These are phyloP conservation scores for Anthostomella pinea DNA, from an alignment of 2,329 filamentous ascomycete genomes.

Conservation along the genomic window DNA sequence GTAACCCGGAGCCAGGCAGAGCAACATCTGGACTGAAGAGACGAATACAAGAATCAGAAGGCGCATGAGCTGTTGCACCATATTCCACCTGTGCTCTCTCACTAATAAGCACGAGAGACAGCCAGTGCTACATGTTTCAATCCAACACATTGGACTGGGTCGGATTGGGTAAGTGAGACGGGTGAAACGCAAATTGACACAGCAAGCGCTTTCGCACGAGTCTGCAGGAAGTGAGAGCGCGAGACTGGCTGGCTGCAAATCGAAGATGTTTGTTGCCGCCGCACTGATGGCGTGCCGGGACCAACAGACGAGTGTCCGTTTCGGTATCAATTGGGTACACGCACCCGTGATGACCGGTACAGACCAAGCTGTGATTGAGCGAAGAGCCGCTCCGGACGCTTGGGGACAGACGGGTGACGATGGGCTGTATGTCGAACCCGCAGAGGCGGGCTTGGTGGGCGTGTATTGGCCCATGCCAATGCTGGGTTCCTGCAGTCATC, in stretches of 20 bases:
- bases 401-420: too few relatives aligned
- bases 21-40: conserved; percentile 7
- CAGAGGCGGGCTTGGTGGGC: too few relatives aligned
- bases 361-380: too few relatives aligned
- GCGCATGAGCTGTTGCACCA: too few relatives aligned
- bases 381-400: too few relatives aligned
- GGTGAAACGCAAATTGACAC: background rate
- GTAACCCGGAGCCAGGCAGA: conserved; percentile 14
- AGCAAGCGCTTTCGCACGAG: background rate
- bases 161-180: background rate
- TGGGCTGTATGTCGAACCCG: too few relatives aligned
- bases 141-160: conserved; percentile 3
- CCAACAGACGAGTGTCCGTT: too few relatives aligned
- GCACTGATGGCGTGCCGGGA: conserved; percentile 12
- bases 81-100: conserved; percentile 12
- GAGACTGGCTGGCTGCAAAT: too few relatives aligned
- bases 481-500: too few relatives aligned
- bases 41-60: conserved; percentile 4
- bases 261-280: conserved; percentile 4
- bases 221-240: background rate
- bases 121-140: conserved; percentile 17
- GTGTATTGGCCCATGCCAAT: too few relatives aligned
- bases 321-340: too few relatives aligned
- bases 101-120: conserved; percentile 15
- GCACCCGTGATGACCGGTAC: too few relatives aligned